phyloP scores from a whole-genome alignment of 352 stramenopile genomes.

The Peronospora belbahrii region DNA sequence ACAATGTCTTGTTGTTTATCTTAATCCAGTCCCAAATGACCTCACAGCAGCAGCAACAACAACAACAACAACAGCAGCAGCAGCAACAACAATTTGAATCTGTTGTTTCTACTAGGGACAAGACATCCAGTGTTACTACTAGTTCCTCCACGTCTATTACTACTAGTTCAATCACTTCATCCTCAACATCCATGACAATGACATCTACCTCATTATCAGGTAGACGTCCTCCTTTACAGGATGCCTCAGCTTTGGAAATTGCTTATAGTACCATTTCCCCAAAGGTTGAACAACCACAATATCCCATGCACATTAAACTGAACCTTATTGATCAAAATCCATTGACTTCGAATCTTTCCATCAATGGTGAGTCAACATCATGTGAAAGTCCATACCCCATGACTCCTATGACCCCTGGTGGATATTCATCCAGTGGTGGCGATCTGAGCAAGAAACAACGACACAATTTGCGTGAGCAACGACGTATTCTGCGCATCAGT shows the following conservation, averaged over 20 bases:
- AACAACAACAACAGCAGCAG: no score
- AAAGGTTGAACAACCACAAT: slow-evolving; percentile 47
- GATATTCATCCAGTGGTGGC: slow-evolving; percentile 31
- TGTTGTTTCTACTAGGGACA: slow-evolving; percentile 2
- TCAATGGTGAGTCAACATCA: slow-evolving; percentile 45
- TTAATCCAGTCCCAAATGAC: slow-evolving; percentile 15
- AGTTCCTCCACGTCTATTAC: neutral
- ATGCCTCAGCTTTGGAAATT: slow-evolving; percentile 53
- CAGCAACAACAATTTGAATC: slow-evolving; percentile 20
- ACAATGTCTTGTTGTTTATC: slow-evolving; percentile 1
- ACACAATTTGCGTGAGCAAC: slow-evolving; percentile 77
- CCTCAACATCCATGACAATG: slow-evolving; percentile 1
- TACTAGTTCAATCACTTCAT: neutral
- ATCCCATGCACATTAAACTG: slow-evolving; percentile 78
- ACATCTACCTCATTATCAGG: slow-evolving; percentile 4
- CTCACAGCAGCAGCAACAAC: slow-evolving; percentile 18
- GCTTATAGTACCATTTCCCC: slow-evolving; percentile 75
- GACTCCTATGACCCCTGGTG: slow-evolving; percentile 45
- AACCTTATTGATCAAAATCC: slow-evolving; percentile 73
- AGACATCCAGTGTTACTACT: no score
- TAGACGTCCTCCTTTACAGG: slow-evolving; percentile 20
- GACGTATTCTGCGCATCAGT: slow-evolving; percentile 73
- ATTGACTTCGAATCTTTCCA: slow-evolving; percentile 35
- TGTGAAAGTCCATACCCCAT: slow-evolving; percentile 68
- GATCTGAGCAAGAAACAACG: slow-evolving; percentile 82